phyloP scores from a whole-genome alignment of 768 basidiomycete species.

The Tephrocybe sp. region DNA sequence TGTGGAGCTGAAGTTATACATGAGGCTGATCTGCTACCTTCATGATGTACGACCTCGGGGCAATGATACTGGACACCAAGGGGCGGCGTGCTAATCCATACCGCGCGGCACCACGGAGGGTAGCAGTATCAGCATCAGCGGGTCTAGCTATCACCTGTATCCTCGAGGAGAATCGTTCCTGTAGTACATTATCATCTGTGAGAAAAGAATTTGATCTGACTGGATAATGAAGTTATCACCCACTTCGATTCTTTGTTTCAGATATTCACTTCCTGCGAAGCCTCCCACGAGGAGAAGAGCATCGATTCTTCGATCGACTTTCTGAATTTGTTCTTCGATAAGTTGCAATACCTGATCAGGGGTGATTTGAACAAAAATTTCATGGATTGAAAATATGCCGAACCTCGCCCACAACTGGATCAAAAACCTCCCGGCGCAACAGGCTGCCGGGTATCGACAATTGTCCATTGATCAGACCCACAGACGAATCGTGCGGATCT shows the following conservation, averaged over 20 bases:
- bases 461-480: constrained; percentile 81
- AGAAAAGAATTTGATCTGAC: constrained; percentile 13
- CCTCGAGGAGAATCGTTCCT: constrained; percentile 65
- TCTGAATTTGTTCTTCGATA: constrained; percentile 71
- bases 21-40: constrained; percentile 42
- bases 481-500: constrained; percentile 75
- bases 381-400: constrained; percentile 17
- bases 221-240: constrained; percentile 22
- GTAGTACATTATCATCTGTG: neutral
- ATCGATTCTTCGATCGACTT: constrained; percentile 70
- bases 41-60: constrained; percentile 84
- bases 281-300: constrained; percentile 88
- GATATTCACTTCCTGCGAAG: constrained; percentile 83
- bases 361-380: constrained; percentile 3
- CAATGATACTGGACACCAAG: constrained; percentile 79
- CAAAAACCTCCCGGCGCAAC: constrained; percentile 83
- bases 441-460: constrained; percentile 79
- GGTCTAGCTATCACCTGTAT: constrained; percentile 81
- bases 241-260: constrained; percentile 77
- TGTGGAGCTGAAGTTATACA: neutral
- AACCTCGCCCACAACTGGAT: constrained; percentile 81
- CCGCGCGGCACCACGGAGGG: constrained; percentile 82
- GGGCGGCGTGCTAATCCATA: constrained; percentile 77
- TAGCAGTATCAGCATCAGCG: constrained; percentile 85
- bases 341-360: constrained; percentile 64